phyloP scores from a whole-genome alignment of 495 filamentous ascomycete species.

The Endocarpon pusillum region DNA sequence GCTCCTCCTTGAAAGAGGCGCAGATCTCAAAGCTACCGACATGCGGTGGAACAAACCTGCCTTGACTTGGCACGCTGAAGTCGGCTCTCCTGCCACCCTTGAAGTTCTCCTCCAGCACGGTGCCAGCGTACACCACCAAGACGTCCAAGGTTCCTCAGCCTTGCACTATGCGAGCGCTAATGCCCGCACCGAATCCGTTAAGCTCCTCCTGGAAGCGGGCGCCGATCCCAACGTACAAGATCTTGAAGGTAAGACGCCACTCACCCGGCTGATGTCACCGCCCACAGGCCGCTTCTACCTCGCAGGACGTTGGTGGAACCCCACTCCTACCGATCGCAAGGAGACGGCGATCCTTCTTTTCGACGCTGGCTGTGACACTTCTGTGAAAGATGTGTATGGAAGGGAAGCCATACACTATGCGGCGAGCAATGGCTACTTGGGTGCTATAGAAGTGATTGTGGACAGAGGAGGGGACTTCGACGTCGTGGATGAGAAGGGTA shows the following conservation, averaged over 20 bases:
- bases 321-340: slow-evolving; percentile 1
- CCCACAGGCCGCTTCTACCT: slow-evolving; percentile 3
- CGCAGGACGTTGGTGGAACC: slow-evolving; percentile 3
- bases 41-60: too few species aligned
- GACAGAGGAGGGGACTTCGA: slow-evolving; percentile 1
- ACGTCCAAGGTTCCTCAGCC: too few species aligned
- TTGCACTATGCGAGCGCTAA: not conserved
- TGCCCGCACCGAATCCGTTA: not conserved
- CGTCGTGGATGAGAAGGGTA: slow-evolving; percentile 1
- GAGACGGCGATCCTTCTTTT: slow-evolving; percentile 2
- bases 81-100: too few species aligned
- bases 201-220: slow-evolving; percentile 3
- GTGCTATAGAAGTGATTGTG: slow-evolving; percentile 2
- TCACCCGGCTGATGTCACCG: not conserved
- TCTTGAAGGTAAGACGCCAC: not conserved
- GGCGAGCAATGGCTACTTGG: slow-evolving; percentile 2
- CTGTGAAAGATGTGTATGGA: slow-evolving; percentile 2
- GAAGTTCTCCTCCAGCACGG: too few species aligned
- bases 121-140: too few species aligned
- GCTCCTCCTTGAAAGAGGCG: slow-evolving; percentile 3
- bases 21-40: too few species aligned
- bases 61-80: too few species aligned
- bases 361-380: slow-evolving; percentile 4
- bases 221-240: slow-evolving; percentile 2
- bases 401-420: slow-evolving; percentile 3